Conservation (phyloP, 495 filamentous ascomycete species). For the Glarea lozoyensis region DNA sequence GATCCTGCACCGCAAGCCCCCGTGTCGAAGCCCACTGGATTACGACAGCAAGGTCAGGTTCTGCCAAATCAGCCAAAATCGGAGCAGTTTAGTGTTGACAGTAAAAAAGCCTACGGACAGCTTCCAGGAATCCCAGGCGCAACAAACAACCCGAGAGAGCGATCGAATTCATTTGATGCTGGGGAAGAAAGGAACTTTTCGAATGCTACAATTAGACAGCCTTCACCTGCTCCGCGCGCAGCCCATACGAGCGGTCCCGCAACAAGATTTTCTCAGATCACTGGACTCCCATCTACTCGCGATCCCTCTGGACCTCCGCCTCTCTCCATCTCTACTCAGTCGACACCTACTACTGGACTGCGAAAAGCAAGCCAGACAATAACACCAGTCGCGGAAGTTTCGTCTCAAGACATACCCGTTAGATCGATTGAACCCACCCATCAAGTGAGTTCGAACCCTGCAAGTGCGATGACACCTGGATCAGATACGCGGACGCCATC, state of each 20-base stretch:
- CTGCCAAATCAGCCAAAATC: not conserved
- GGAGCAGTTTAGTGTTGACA: conserved; percentile 1
- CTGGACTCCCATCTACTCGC: conserved; percentile 11
- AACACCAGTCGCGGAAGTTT: conserved; percentile 8
- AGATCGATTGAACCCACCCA: conserved; percentile 2
- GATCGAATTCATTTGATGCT: conserved; percentile 37
- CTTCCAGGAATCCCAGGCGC: conserved; percentile 17
- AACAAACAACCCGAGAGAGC: conserved; percentile 5
- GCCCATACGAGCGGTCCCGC: conserved; percentile 3
- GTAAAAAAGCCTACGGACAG: conserved; percentile 19
- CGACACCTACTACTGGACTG: conserved; percentile 5
- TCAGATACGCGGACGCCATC: conserved; percentile 9
- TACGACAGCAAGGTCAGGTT: conserved; percentile 24
- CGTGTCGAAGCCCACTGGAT: conserved; percentile 30
- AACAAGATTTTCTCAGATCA: conserved; percentile 19
- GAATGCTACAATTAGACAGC: conserved; percentile 15
- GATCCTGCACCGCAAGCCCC: conserved; percentile 33
- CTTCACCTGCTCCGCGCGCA: conserved; percentile 5
- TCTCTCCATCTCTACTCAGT: conserved; percentile 9
- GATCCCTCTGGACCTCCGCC: conserved; percentile 11
- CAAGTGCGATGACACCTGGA: not conserved
- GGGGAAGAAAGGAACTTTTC: conserved; percentile 38
- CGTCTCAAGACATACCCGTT: conserved; percentile 4
- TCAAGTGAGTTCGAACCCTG: not conserved
- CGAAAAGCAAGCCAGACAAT: conserved; percentile 9